A percentile compares a stretch with the other conserved stretches of the same genome.
Conservation (phyloP, 2,329 filamentous ascomycete genomes). For the Nannizziopsis barbatae region DNA sequence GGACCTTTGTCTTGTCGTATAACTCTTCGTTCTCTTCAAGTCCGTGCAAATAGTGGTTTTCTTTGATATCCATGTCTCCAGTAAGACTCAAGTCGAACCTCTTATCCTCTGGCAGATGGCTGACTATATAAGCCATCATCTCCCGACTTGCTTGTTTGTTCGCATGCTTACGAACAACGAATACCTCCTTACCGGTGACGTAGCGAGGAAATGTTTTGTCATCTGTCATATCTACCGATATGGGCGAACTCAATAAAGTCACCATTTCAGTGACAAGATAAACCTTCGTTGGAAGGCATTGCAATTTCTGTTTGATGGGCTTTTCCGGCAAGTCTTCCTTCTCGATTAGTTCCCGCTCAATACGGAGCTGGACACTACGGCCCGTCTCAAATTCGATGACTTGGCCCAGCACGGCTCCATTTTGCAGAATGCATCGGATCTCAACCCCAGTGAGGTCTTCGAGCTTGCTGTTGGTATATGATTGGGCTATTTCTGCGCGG, state of each 20-base stretch:
- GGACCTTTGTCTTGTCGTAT: constrained; percentile 10
- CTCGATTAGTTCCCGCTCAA: constrained; percentile 11
- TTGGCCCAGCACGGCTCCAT: constrained; percentile 8
- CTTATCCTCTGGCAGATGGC: background rate
- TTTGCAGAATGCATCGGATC: constrained; percentile 6
- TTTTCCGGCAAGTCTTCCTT: background rate
- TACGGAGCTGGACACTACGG: constrained; percentile 2
- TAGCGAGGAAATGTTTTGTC: background rate
- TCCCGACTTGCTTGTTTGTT: constrained; percentile 10
- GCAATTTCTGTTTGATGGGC: constrained; percentile 1
- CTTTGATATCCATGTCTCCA: constrained; percentile 11
- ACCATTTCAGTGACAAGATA: constrained; percentile 10
- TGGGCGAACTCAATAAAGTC: background rate
- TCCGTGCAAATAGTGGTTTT: constrained; percentile 9
- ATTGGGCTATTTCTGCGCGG: background rate
- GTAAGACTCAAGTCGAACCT: constrained; percentile 6
- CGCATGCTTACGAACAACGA: constrained; percentile 6
- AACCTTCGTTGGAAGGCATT: constrained; percentile 11
- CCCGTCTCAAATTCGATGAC: constrained; percentile 11
- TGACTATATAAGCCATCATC: constrained; percentile 8
- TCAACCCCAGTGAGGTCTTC: constrained; percentile 9
- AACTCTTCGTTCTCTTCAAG: constrained; percentile 11
- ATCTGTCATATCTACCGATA: background rate
- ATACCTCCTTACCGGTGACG: constrained; percentile 2
- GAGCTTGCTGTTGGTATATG: constrained; percentile 2